Base-by-base conservation (phyloP, 1,284 basidiomycete genomes). In the Malassezia pachydermatis region DNA sequence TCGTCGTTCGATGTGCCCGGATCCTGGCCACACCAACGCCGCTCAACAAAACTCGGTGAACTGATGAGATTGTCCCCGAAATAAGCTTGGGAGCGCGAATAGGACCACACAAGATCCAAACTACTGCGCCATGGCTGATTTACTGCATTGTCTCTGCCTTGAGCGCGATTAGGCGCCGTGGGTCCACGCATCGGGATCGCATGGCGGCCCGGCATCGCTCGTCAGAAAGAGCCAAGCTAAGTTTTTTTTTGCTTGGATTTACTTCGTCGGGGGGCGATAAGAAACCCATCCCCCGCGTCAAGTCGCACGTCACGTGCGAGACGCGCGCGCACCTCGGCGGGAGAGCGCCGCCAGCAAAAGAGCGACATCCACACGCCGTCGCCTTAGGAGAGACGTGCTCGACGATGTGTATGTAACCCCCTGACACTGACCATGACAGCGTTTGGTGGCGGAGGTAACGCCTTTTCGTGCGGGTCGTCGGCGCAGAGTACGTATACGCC, bases 21-120 rank as follows among this genome's bases (percentile, higher is more conserved):
- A n/a, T n/a, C n/a, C n/a, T n/a, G n/a, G n/a, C n/a, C 63, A 14
- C 60, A 54, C 67, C 67, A 70, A 23, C 54, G 61, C 4, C 59
- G 47, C 16, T 69, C 67, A 11, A 62, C 58, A 41, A 70, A 70
- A 41, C 59, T 63, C 5, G 67, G 67, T 8, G 63, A 67, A 9
- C 66, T 70, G 20, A 62, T 62, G 33, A 70, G 60, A 49, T 70
- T 70, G 55, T 70, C 64, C 27, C 66, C 66, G 45, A 67, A 70
- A 48, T 67, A 70, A 2, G 67, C 67, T 45, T 70, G 67, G 1
- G 67, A 70, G 39, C 67, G 64, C 9, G 67, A 69, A 23, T 70
- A 70, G 20, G 66, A 69, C 62, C 64, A 70, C 11, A 70, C 65
- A 20, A 70, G 59, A 44, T 70, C 67, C 47, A 57, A 41, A 38